phyloP scores from a whole-genome alignment of 2,329 filamentous ascomycete genomes.

The Talaromyces sp. region DNA sequence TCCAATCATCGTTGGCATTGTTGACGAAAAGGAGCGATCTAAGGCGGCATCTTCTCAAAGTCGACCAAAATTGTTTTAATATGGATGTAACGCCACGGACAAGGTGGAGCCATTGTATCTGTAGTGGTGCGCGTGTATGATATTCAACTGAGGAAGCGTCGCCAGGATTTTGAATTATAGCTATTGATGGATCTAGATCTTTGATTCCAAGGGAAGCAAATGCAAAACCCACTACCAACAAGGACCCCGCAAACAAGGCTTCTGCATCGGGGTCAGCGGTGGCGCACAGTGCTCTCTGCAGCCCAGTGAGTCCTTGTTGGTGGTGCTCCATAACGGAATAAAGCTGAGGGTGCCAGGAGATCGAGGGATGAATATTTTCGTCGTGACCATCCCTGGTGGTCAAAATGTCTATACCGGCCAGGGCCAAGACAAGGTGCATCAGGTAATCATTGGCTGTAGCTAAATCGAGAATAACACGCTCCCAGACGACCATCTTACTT shows the following conservation, averaged over 20 bases:
- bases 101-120: not conserved
- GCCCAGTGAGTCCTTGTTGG: not conserved
- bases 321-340: constrained; percentile 1
- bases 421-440: constrained; percentile 21
- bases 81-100: not conserved
- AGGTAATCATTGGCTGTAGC: constrained; percentile 15
- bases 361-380: too few species aligned
- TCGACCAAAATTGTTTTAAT: not conserved
- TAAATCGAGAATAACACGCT: constrained; percentile 17
- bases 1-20: constrained; percentile 2
- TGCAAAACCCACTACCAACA: not conserved
- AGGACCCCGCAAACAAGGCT: not conserved
- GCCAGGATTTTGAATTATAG: not conserved
- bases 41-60: not conserved
- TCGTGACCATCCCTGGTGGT: too few species aligned
- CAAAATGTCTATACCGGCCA: constrained; percentile 16
- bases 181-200: not conserved
- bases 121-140: not conserved
- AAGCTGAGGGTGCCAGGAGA: not conserved
- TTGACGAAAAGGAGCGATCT: not conserved
- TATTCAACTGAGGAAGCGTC: not conserved
- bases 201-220: constrained; percentile 1
- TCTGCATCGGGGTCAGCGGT: not conserved
- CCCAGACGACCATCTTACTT: not conserved
- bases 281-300: not conserved